A percentile compares a stretch with the other conserved stretches of the same genome.
These are phyloP conservation scores for Podospora pseudoanserina DNA, from an alignment of 495 filamentous ascomycete species.

Conservation along the genomic window DNA sequence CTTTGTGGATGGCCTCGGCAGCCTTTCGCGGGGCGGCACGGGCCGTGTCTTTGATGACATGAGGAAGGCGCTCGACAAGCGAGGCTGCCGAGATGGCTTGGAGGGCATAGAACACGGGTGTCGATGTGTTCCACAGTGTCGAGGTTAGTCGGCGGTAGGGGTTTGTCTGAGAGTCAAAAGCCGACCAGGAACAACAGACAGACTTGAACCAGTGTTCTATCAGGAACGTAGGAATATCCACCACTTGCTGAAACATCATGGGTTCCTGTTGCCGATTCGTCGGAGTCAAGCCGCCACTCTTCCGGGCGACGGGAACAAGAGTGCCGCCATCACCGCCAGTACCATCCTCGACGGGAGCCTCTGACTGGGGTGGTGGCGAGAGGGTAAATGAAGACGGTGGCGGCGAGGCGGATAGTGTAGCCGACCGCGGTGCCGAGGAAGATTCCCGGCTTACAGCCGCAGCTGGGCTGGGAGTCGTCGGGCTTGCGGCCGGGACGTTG, in stretches of 20 bases:
- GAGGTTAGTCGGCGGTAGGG: conserved; percentile 32
- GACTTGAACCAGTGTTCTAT: conserved; percentile 40
- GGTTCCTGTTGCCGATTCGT: conserved; percentile 2
- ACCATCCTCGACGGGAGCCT: conserved; percentile 2
- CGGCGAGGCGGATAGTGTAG: conserved; percentile 7
- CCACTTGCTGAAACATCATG: conserved; percentile 25
- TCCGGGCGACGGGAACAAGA: background rate
- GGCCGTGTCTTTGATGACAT: conserved; percentile 33
- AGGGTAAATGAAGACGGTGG: conserved; percentile 11
- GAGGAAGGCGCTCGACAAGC: conserved; percentile 32
- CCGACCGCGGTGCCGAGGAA: conserved; percentile 7
- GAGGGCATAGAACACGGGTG: conserved; percentile 28
- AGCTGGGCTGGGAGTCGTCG: background rate
- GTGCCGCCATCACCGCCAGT: background rate
- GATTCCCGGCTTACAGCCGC: background rate
- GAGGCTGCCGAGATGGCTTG: conserved; percentile 35
- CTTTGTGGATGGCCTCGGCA: conserved; percentile 28
- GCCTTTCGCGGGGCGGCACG: conserved; percentile 25
- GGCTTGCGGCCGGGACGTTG: background rate
- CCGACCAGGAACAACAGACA: conserved; percentile 35
- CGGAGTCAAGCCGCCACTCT: background rate
- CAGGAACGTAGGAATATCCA: conserved; percentile 32
- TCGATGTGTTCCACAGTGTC: conserved; percentile 26
- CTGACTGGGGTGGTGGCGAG: conserved; percentile 10
- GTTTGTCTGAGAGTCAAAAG: conserved; percentile 30